phyloP scores from a whole-genome alignment of 2,329 filamentous ascomycete genomes.

The Penicillium sp. region DNA sequence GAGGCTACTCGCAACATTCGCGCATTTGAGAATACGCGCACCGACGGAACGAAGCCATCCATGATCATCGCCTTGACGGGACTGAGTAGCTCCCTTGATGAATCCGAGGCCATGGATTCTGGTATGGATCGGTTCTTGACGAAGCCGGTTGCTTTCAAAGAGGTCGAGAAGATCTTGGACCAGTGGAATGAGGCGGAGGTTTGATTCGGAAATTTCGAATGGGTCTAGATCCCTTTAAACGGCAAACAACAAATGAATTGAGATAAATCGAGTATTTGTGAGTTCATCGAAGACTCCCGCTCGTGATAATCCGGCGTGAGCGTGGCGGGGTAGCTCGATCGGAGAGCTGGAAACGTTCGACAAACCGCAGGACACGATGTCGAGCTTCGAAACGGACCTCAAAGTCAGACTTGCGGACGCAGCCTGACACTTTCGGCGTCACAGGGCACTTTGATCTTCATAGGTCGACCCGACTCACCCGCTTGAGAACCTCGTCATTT shows the following conservation, averaged over 20 bases:
- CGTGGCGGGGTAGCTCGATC: too few relatives aligned
- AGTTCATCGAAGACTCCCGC: neutral
- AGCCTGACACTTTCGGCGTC: neutral
- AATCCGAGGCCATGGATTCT: constrained; percentile 42
- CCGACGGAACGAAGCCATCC: neutral
- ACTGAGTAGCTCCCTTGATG: constrained; percentile 43
- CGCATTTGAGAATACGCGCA: constrained; percentile 24
- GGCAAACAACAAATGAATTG: neutral
- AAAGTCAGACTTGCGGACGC: neutral
- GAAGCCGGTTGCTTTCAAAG: constrained; percentile 48
- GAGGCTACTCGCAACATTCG: constrained; percentile 40
- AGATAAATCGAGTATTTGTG: neutral
- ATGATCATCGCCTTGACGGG: constrained; percentile 37
- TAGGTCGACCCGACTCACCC: too few relatives aligned
- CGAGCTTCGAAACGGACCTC: neutral
- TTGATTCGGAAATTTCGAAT: neutral
- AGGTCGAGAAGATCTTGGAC: constrained; percentile 40
- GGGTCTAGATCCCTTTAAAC: neutral
- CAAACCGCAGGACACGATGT: neutral
- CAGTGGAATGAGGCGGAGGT: constrained; percentile 28
- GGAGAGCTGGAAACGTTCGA: too few relatives aligned
- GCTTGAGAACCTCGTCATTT: too few relatives aligned
- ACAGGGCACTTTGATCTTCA: too few relatives aligned
- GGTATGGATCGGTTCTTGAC: constrained; percentile 49
- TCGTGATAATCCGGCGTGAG: neutral